phyloP scores from a whole-genome alignment of 495 filamentous ascomycete species.

The Penicillium cataractarum region DNA sequence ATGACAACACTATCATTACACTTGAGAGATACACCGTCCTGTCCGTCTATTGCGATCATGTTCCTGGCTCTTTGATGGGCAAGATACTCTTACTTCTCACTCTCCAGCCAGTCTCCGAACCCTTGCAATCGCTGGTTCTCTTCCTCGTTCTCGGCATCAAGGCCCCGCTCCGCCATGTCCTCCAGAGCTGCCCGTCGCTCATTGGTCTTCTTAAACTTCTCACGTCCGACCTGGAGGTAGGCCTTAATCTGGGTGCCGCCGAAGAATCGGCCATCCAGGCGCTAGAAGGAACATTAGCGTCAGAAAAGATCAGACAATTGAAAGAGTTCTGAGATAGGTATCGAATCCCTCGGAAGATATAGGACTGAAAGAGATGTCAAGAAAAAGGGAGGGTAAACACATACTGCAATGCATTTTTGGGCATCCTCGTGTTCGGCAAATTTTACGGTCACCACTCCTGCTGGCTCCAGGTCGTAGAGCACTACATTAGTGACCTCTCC shows the following conservation, averaged over 20 bases:
- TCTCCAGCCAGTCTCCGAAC: constrained; percentile 61
- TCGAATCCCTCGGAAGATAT: neutral
- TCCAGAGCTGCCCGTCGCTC: constrained; percentile 48
- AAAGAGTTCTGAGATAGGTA: neutral
- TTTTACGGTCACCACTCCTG: constrained; percentile 82
- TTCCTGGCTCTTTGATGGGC: neutral
- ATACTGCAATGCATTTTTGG: constrained; percentile 67
- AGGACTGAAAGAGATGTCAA: neutral
- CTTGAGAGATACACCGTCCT: neutral
- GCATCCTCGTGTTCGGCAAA: constrained; percentile 74
- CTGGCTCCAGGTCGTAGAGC: constrained; percentile 84
- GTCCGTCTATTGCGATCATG: neutral
- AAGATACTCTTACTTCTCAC: constrained; percentile 7
- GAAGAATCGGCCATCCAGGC: constrained; percentile 84
- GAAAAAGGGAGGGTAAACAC: constrained; percentile 11
- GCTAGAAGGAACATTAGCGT: constrained; percentile 31
- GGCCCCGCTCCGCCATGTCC: constrained; percentile 47
- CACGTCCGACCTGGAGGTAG: constrained; percentile 71
- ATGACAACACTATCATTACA: neutral
- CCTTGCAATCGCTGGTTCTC: constrained; percentile 53
- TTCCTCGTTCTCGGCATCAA: constrained; percentile 49
- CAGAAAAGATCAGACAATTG: neutral
- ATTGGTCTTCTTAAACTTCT: constrained; percentile 74
- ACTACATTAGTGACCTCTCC: constrained; percentile 90
- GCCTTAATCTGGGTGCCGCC: constrained; percentile 74